A percentile compares a stretch with the other conserved stretches of the same genome.
phyloP scores from a whole-genome alignment of 2,329 filamentous ascomycete genomes.

The Claviceps fusiformis region DNA sequence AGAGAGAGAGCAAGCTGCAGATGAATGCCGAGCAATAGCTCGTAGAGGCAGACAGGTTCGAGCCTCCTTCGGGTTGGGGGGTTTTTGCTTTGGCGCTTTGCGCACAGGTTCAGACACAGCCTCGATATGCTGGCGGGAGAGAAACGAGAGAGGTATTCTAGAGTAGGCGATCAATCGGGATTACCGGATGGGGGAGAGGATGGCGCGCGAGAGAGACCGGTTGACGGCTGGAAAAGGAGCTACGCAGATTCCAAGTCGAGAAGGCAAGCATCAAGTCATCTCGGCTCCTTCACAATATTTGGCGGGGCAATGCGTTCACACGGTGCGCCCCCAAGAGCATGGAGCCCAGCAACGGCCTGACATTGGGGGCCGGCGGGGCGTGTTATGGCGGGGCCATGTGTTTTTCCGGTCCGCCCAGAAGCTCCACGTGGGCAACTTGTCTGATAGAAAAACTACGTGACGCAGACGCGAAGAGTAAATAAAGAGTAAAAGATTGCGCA shows the following conservation, averaged over 20 bases:
- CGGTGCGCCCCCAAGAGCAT: background rate
- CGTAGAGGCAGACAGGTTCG: background rate
- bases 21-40: background rate
- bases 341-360: background rate
- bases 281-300: conserved; percentile 10
- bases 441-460: too few relatives aligned
- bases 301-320: conserved; percentile 18
- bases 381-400: background rate
- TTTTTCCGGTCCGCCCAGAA: conserved; percentile 19
- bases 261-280: conserved; percentile 3
- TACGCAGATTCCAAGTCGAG: conserved; percentile 10
- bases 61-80: background rate
- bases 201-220: background rate
- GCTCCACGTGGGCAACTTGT: background rate
- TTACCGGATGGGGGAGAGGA: background rate
- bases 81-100: background rate
- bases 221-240: background rate
- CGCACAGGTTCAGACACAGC: background rate
- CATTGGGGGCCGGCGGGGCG: background rate
- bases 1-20: background rate
- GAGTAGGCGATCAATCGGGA: background rate
- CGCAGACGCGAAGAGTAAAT: too few relatives aligned
- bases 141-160: background rate
- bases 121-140: background rate
- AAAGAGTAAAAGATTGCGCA: too few relatives aligned